phyloP scores from a whole-genome alignment of 495 filamentous ascomycete genomes.

The Hyaloscypha variabilis region DNA sequence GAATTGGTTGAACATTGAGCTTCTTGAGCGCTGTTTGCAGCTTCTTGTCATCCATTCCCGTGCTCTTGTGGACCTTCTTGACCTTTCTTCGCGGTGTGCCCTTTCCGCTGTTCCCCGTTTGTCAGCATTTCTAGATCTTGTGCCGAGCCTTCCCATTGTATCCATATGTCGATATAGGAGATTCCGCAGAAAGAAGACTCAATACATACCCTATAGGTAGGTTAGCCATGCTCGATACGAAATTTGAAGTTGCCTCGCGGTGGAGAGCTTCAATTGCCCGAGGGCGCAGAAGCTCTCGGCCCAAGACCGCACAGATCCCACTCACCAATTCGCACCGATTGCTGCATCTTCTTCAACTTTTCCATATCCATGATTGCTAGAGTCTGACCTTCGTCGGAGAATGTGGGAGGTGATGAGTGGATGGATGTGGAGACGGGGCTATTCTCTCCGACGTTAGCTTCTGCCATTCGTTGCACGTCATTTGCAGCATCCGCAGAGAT shows the following conservation, averaged over 20 bases:
- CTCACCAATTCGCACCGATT: conserved; percentile 77
- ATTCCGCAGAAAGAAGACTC: conserved; percentile 14
- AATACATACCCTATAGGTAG: conserved; percentile 35
- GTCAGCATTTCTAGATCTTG: conserved; percentile 25
- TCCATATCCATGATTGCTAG: conserved; percentile 66
- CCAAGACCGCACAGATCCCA: conserved; percentile 32
- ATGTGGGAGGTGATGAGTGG: conserved; percentile 9
- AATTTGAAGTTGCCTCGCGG: not conserved
- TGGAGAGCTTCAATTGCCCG: conserved; percentile 12
- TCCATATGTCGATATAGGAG: not conserved
- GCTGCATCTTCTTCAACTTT: conserved; percentile 78
- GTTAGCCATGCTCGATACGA: conserved; percentile 2
- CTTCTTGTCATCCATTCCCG: conserved; percentile 98
- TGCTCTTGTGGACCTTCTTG: conserved; percentile 93
- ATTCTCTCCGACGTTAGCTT: conserved; percentile 1
- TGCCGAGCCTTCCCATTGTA: conserved; percentile 12
- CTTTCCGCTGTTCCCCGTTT: conserved; percentile 73
- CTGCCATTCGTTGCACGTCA: not conserved
- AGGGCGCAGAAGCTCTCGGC: not conserved
- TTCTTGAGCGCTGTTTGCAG: conserved; percentile 93
- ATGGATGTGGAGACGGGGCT: not conserved
- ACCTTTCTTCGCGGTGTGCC: conserved; percentile 96
- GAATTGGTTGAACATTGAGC: conserved; percentile 95
- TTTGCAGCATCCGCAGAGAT: not conserved
- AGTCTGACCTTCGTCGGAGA: conserved; percentile 30